Evolutionary conservation across 2,329 filamentous ascomycete species (phyloP), one percentile per base, ranked within the genome.

Genomic region (Didymella exigua): DNA sequence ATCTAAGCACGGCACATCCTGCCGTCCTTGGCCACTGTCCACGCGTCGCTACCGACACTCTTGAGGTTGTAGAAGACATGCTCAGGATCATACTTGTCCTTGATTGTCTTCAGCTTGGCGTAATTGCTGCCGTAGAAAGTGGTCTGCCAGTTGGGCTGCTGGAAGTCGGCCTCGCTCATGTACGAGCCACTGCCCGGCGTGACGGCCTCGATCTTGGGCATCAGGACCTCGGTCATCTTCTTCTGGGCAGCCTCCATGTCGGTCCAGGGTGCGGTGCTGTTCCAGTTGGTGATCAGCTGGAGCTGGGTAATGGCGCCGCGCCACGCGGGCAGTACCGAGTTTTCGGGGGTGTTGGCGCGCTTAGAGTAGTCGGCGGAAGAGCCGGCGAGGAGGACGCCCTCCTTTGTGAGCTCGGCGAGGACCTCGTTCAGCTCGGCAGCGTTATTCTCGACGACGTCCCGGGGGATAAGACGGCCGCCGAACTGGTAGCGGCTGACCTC

Each of bases 81-180:
- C 0, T 49, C 42, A 7, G 61, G 61, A 30, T 67, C 63, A 41
- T 56, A 62, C 49, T 59, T 64, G 36, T 57, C 52, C 61, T 67
- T 67, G 43, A 67, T 68, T n/a, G 49, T 47, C n/a, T 55, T 51
- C 5, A 72, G 60, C 45, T 65, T 64, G 11, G 45, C 54, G 96
- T 80, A 6, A 87, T 87, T 0, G 91, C 90, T 78, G 16, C 64
- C 62, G 14, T 62, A 73, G 34, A 70, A 72, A 11, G 54, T 56
- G 13, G 37, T 29, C 46, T 68, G 47, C 65, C 65, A 73, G 42
- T 66, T 62, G 5, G 54, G 50, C 41, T 68, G 58, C 13, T 59
- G 54, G 48, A 66, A 65, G 42, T 71, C 63, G 4, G 66, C 68
- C 46, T 73, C 70, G 46, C 68, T 73, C 36, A 72, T 50, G 43